These are phyloP conservation scores for Dryas octopetala DNA, from an alignment of 306 rosid species.

Conservation along the genomic window DNA sequence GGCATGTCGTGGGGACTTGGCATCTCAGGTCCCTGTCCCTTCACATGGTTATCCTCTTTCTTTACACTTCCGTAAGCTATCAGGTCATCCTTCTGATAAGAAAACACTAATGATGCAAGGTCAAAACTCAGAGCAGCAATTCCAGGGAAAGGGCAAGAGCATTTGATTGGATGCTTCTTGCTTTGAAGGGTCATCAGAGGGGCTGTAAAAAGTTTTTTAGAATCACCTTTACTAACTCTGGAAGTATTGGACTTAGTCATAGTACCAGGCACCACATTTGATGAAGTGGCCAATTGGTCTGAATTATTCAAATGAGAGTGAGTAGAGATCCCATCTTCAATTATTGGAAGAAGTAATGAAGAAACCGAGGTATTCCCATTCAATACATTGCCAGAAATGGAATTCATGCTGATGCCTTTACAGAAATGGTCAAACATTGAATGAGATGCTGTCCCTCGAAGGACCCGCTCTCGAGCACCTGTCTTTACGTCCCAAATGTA, in stretches of 20 bases:
- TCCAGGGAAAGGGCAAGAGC: conserved; percentile 91
- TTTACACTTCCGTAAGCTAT: conserved; percentile 30
- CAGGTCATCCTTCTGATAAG: conserved; percentile 49
- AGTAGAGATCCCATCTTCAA: conserved; percentile 69
- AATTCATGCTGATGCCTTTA: conserved; percentile 65
- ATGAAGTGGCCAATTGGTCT: conserved; percentile 43
- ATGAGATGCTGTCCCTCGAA: conserved; percentile 85
- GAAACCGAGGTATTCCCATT: conserved; percentile 93
- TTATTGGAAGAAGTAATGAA: conserved; percentile 64
- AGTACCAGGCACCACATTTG: conserved; percentile 50
- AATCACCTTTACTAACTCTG: conserved; percentile 41
- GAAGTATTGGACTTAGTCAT: conserved; percentile 46
- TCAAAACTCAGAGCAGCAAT: conserved; percentile 76
- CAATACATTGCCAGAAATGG: conserved; percentile 60
- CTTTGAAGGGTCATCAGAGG: conserved; percentile 39
- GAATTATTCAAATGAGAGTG: conserved; percentile 40
- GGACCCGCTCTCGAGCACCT: conserved; percentile 82
- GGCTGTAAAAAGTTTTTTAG: conserved; percentile 35
- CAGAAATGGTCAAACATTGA: conserved; percentile 94
- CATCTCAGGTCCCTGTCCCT: conserved; percentile 54
- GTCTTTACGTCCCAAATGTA: conserved; percentile 94
- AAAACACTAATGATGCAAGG: conserved; percentile 66
- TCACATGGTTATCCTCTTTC: conserved; percentile 38
- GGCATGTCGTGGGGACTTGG: conserved; percentile 40
- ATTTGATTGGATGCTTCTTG: conserved; percentile 65